phyloP scores from a whole-genome alignment of 2,329 filamentous ascomycete species.

The Onygena corvina region DNA sequence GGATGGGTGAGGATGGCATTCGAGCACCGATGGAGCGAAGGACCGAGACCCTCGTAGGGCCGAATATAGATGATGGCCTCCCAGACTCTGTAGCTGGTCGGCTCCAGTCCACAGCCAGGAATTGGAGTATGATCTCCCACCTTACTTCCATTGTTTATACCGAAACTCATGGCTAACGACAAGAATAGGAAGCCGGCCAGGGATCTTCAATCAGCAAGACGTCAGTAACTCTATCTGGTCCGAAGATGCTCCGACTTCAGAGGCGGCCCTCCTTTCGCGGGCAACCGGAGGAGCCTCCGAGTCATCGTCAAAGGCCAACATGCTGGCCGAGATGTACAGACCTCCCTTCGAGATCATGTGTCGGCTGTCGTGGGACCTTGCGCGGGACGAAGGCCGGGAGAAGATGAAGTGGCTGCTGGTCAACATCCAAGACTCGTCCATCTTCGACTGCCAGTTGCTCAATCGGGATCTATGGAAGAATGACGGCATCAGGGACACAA shows the following conservation, averaged over 20 bases:
- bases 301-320: slow-evolving; percentile 55
- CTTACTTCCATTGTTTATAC: neutral
- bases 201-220: slow-evolving; percentile 58
- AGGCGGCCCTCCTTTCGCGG: slow-evolving; percentile 44
- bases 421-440: slow-evolving; percentile 83
- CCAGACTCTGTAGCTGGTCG: neutral
- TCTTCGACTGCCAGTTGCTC: slow-evolving; percentile 87
- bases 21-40: slow-evolving; percentile 83
- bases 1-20: slow-evolving; percentile 48
- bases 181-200: slow-evolving; percentile 34
- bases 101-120: slow-evolving; percentile 13
- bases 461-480: slow-evolving; percentile 98
- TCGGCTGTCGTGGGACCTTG: slow-evolving; percentile 66
- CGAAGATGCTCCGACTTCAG: slow-evolving; percentile 37
- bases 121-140: neutral
- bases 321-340: slow-evolving; percentile 81
- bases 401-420: slow-evolving; percentile 89
- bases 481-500: slow-evolving; percentile 58
- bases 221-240: slow-evolving; percentile 47
- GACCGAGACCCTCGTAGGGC: slow-evolving; percentile 80
- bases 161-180: neutral
- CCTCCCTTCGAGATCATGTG: slow-evolving; percentile 87
- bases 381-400: slow-evolving; percentile 73
- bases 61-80: slow-evolving; percentile 40
- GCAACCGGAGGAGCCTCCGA: slow-evolving; percentile 56